Conservation (phyloP, 1,139 yeast genomes). For the Candida freyschussii region DNA sequence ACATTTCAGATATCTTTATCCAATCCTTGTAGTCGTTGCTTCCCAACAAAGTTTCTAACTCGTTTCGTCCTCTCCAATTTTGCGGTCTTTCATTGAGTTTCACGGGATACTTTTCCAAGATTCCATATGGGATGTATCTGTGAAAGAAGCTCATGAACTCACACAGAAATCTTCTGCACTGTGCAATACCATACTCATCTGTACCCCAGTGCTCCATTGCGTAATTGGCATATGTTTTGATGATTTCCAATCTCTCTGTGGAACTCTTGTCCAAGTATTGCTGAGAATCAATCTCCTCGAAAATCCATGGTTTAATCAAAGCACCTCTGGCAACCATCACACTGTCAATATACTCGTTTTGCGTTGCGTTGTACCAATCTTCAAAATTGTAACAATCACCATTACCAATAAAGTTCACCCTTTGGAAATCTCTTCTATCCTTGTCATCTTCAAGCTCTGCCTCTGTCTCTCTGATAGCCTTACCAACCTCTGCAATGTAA, state of each 20-base stretch:
- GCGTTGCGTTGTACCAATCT: conserved; percentile 82
- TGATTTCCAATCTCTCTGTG: conserved; percentile 76
- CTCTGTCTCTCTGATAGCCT: conserved; percentile 53
- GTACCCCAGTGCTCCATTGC: conserved; percentile 98
- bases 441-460: conserved; percentile 45
- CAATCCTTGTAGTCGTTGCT: conserved; percentile 85
- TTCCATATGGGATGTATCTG: conserved; percentile 90
- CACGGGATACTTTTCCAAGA: conserved; percentile 84
- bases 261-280: conserved; percentile 90
- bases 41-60: conserved; percentile 83
- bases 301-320: conserved; percentile 96
- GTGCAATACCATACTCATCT: conserved; percentile 88
- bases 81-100: conserved; percentile 92
- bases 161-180: conserved; percentile 86
- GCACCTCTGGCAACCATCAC: conserved; percentile 99
- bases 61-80: conserved; percentile 90
- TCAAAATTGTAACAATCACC: conserved; percentile 87
- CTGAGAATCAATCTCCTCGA: conserved; percentile 86
- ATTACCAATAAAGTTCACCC: conserved; percentile 74
- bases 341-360: conserved; percentile 72
- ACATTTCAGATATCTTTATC: conserved; percentile 96
- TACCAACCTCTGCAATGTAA: conserved; percentile 73
- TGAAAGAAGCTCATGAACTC: conserved; percentile 93
- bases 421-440: conserved; percentile 39
- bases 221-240: conserved; percentile 62